These are phyloP conservation scores for Esteya vermicola DNA, from an alignment of 2,329 filamentous ascomycete genomes.

Conservation along the genomic window DNA sequence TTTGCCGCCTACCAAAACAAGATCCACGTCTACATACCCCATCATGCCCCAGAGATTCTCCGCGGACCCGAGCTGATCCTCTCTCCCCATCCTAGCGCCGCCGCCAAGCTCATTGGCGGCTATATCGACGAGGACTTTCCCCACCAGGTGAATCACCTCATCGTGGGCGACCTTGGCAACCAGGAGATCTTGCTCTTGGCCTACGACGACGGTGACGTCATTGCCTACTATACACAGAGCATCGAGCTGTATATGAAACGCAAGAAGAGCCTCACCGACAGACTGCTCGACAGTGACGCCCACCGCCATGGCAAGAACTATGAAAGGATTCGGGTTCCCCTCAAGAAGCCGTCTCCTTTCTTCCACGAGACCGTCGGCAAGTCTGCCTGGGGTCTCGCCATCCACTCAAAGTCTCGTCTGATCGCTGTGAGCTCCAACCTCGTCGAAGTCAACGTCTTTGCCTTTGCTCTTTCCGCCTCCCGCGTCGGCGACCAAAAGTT, in stretches of 20 bases:
- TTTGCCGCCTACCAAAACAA: slow-evolving; percentile 42
- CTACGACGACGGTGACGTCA: slow-evolving; percentile 64
- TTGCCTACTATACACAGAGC: slow-evolving; percentile 50
- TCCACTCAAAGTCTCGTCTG: slow-evolving; percentile 68
- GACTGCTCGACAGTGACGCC: neutral
- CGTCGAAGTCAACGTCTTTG: slow-evolving; percentile 37
- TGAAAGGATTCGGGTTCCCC: no score
- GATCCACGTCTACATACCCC: slow-evolving; percentile 42
- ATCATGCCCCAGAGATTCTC: slow-evolving; percentile 33
- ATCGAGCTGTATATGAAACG: slow-evolving; percentile 29
- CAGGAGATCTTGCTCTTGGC: slow-evolving; percentile 54
- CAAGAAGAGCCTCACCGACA: neutral
- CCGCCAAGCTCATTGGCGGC: slow-evolving; percentile 28
- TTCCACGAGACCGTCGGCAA: slow-evolving; percentile 62
- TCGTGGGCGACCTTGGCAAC: slow-evolving; percentile 53
- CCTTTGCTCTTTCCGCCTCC: slow-evolving; percentile 27
- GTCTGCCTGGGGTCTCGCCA: slow-evolving; percentile 79
- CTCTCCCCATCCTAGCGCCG: slow-evolving; percentile 25
- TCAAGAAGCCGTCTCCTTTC: slow-evolving; percentile 29
- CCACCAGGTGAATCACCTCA: slow-evolving; percentile 56
- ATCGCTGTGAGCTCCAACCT: slow-evolving; percentile 78
- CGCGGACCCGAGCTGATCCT: slow-evolving; percentile 37
- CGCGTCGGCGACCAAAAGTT: no score
- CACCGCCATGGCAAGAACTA: no score
- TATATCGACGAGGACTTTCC: slow-evolving; percentile 34